Base-by-base conservation (phyloP, 2,329 filamentous ascomycete species). In the Curvularia spicifera region DNA sequence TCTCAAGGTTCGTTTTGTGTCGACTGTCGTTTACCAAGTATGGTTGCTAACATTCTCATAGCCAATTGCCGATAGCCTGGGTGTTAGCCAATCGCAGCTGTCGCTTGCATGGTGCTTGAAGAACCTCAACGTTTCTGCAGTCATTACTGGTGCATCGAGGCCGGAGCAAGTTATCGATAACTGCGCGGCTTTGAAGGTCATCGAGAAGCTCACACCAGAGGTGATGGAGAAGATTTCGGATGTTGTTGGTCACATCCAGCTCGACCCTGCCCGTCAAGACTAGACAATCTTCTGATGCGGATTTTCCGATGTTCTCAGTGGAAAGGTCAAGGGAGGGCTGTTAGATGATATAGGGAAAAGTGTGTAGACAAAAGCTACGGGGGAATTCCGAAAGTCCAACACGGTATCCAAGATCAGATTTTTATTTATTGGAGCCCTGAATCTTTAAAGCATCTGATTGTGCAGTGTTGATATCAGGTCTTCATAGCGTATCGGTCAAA, bases 21-120 rank as follows among this genome's bases (percentile, higher is more conserved):
- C n/a, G 3, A 12, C 33, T 12, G 15, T 39, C 28, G 31, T 4
- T 35, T 13, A 12, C 28, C 37, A 3, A 26, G 10, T 37, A 8
- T 26, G n/a, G 22, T 47, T 24, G 51, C 59, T 68, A 39, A 69
- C 46, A 7, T 29, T 9, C 5, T 15, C 22, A 18, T 29, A 69
- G 66, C 69, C 68, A 48, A 83, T 92, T 63, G 89, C 90, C 3
- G 83, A 90, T 33, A 84, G 82, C 68, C 78, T 92, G 35, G 87
- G 84, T 12, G 79, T 88, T 60, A 86, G 83, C 31, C 81, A 84
- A 57, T 80, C 70, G 5, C 64, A 66, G 40, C 51, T 78, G 50
- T 67, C 75, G 45, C 57, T 76, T 39, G 75, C 75, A 12, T 77
- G 74, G 74, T 71, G 71, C 52, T 48, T 74, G 49, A 76, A 75